Evolutionary conservation across 768 basidiomycete genomes (phyloP).

Genomic region (Russula brevipes): DNA sequence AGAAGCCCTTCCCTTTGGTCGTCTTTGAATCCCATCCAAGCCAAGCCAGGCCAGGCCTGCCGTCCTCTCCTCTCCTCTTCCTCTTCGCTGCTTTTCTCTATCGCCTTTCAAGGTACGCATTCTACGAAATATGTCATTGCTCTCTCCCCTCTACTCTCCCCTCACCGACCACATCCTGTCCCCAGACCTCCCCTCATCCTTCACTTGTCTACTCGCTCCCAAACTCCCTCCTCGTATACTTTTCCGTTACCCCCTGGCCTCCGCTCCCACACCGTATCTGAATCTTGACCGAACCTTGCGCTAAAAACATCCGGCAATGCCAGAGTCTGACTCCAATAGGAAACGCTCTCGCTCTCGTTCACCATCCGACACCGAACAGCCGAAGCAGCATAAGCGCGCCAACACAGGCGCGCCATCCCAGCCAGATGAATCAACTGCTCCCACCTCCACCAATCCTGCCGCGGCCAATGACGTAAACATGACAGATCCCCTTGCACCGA

Average conservation of each 20-base stretch:
- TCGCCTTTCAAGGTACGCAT: conserved; percentile 23
- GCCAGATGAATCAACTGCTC: conserved; percentile 35
- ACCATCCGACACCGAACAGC: conserved; percentile 72
- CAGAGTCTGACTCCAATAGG: conserved; percentile 80
- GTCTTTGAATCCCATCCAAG: no score
- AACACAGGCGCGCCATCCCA: conserved; percentile 68
- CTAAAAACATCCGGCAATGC: conserved; percentile 54
- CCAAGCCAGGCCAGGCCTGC: no score
- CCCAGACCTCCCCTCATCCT: conserved; percentile 25
- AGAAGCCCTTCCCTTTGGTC: no score
- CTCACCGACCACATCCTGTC: conserved; percentile 27
- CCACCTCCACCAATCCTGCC: conserved; percentile 41
- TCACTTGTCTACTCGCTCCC: conserved; percentile 23
- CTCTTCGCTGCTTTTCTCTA: not conserved
- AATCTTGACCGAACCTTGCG: conserved; percentile 35
- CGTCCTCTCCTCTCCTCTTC: not conserved
- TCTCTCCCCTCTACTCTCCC: conserved; percentile 32
- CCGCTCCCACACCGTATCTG: conserved; percentile 34
- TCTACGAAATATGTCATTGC: conserved; percentile 18
- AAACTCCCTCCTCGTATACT: conserved; percentile 27
- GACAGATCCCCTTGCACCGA: conserved; percentile 40
- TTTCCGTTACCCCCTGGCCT: conserved; percentile 30
- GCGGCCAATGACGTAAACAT: conserved; percentile 59
- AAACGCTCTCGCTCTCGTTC: conserved; percentile 87
- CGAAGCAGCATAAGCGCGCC: conserved; percentile 76